Base-by-base conservation (phyloP, 139 green algal genomes). In the Tetradesmus lagerheimii region DNA sequence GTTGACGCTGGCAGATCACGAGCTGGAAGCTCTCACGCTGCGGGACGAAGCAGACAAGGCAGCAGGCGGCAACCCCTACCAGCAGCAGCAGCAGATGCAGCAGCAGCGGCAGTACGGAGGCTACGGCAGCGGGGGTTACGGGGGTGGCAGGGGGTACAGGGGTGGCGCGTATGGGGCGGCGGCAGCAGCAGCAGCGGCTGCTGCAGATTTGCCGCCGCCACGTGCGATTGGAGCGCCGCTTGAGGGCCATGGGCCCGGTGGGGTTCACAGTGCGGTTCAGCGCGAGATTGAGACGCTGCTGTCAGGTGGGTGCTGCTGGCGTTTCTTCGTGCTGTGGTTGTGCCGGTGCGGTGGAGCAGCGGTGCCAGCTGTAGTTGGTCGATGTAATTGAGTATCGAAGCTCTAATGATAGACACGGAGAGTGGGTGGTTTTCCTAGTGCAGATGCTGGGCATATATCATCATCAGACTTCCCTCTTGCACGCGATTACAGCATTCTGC, bases 1-100 rank as follows among this genome's bases (percentile, higher is more conserved):
- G 35, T 78, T 87, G 8, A 67, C 38, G 1, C 91, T 95, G 37
- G 62, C 80, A 16, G 91, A 93, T 38, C 90, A 92, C 31, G 82
- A 85, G 82, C 67, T 89, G 83, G 31, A 89, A n/a, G 90, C 83
- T 18, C 34, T 34, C 25, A 38, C 25, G 53, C 57, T 50, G 38
- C 35, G 37, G 20, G 57, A 87, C 9, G 79, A 76, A 64, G 89
- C 38, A 38, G 77, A 66, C 27, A 41, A 79, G 53, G 82, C 57
- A 47, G 67, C 66, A 71, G 84, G 84, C 38, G 27, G 80, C 45
- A 74, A 4, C 23, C 35, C 31, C 20, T 71, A 71, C 57, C 57
- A 71, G 16, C 57, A 71, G 57, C 57, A 71, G 57, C 57, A 71
- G 57, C 57, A 71, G 57, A 71, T 71, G 57, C 57, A 71, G 57